These are phyloP conservation scores for Tetraselmis chui DNA, from an alignment of 139 green algal genomes.

Conservation along the genomic window DNA sequence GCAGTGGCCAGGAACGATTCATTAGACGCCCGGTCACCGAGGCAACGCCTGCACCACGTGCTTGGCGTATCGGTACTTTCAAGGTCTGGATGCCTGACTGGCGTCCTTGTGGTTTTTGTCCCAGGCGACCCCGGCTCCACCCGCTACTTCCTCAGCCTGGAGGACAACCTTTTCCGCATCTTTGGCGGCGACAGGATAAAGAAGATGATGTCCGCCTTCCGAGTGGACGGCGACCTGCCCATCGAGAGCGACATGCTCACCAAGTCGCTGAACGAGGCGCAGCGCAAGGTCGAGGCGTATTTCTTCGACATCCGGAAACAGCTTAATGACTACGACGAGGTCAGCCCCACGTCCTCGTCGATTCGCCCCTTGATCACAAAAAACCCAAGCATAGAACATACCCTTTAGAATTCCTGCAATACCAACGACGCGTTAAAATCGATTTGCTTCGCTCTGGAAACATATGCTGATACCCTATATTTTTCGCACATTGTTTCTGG, in stretches of 20 bases:
- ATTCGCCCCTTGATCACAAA: too few relatives aligned
- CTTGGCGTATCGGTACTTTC: slow-evolving; percentile 8
- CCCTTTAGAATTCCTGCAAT: too few relatives aligned
- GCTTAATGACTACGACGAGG: slow-evolving; percentile 96
- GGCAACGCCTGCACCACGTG: neutral
- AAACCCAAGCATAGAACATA: too few relatives aligned
- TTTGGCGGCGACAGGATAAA: slow-evolving; percentile 96
- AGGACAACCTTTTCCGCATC: slow-evolving; percentile 86
- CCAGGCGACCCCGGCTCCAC: slow-evolving; percentile 85
- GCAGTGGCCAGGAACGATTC: too few relatives aligned
- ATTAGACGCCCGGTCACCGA: too few relatives aligned
- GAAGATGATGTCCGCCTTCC: slow-evolving; percentile 85
- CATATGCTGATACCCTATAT: too few relatives aligned
- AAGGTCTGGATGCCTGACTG: neutral
- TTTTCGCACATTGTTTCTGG: neutral
- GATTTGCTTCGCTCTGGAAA: too few relatives aligned
- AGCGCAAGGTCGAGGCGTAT: slow-evolving; percentile 95
- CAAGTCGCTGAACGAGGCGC: slow-evolving; percentile 84
- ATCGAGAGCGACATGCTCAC: slow-evolving; percentile 97
- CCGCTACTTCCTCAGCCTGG: slow-evolving; percentile 88
- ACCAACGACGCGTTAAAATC: too few relatives aligned
- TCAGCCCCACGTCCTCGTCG: too few relatives aligned
- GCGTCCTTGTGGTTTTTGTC: too few relatives aligned
- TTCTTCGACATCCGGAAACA: slow-evolving; percentile 98
- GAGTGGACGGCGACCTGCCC: slow-evolving; percentile 82